Conservation (phyloP, 257 asterid genomes). For the Solanum stenotomum region DNA sequence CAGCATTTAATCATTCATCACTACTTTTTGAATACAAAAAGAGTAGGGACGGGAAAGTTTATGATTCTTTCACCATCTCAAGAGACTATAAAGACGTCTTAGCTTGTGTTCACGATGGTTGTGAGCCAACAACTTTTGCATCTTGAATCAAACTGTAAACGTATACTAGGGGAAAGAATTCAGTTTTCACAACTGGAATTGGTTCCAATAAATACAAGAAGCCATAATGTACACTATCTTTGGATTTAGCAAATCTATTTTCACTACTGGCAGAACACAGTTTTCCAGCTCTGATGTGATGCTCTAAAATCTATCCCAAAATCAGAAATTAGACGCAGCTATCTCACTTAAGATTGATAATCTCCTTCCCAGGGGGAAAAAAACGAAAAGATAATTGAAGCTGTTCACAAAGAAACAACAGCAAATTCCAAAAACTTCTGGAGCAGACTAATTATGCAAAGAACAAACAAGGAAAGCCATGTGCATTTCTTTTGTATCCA, state of each 20-base stretch:
- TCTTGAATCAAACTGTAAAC: slow-evolving; percentile 9
- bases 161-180: background rate
- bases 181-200: background rate
- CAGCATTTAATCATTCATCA: slow-evolving; percentile 59
- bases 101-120: slow-evolving; percentile 70
- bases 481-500: background rate
- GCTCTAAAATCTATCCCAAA: background rate
- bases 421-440: background rate
- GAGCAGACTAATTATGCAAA: background rate
- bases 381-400: background rate
- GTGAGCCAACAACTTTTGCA: slow-evolving; percentile 57
- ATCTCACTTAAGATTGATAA: background rate
- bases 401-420: background rate
- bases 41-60: slow-evolving; percentile 67
- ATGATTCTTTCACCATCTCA: slow-evolving; percentile 72
- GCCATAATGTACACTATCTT: background rate
- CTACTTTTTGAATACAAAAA: slow-evolving; percentile 71
- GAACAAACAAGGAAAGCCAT: background rate
- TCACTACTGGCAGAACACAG: background rate
- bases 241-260: background rate
- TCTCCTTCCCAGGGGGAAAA: background rate
- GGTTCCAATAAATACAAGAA: background rate
- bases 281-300: background rate
- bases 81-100: slow-evolving; percentile 76
- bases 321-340: background rate